These are phyloP conservation scores for Nevesoporus exiguus DNA, from an alignment of 768 basidiomycete species.

Conservation along the genomic window DNA sequence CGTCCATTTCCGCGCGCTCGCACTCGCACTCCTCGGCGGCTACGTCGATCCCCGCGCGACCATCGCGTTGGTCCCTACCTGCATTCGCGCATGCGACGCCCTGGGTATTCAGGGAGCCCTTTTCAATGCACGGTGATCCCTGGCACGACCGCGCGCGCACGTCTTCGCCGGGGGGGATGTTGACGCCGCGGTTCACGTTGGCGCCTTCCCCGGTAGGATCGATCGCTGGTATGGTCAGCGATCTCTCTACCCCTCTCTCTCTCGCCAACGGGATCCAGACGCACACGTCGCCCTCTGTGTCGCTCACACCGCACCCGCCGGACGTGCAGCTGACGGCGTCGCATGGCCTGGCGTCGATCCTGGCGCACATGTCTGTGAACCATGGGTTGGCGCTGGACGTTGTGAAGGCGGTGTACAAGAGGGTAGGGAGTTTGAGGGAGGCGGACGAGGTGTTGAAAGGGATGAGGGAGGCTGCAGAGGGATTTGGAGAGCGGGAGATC, in stretches of 20 bases:
- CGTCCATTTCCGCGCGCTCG: constrained; percentile 5
- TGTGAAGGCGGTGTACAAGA: constrained; percentile 38
- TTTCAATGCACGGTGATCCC: background rate
- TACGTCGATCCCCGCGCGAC: background rate
- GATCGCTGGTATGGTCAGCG: background rate
- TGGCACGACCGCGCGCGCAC: background rate
- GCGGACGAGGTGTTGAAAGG: constrained; percentile 37
- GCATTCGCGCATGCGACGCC: background rate
- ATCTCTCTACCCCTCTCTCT: background rate
- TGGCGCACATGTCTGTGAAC: constrained; percentile 42
- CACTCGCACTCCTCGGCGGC: constrained; percentile 8
- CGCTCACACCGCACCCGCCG: constrained; percentile 3
- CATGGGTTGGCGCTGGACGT: constrained; percentile 43
- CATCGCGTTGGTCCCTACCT: constrained; percentile 22
- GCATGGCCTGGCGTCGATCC: constrained; percentile 31
- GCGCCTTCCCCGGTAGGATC: constrained; percentile 10
- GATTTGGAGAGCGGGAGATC: constrained; percentile 18
- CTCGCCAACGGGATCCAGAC: too few relatives aligned
- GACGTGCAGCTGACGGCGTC: constrained; percentile 16
- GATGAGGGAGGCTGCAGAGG: constrained; percentile 39
- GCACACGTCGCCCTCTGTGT: background rate
- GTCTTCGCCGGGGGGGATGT: background rate
- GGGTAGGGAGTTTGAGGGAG: constrained; percentile 33
- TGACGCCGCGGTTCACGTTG: background rate
- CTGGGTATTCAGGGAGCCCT: background rate